A percentile compares a stretch with the other conserved stretches of the same genome.
These are phyloP conservation scores for Sonneratia caseolaris DNA, from an alignment of 345 rosid species.

Conservation along the genomic window DNA sequence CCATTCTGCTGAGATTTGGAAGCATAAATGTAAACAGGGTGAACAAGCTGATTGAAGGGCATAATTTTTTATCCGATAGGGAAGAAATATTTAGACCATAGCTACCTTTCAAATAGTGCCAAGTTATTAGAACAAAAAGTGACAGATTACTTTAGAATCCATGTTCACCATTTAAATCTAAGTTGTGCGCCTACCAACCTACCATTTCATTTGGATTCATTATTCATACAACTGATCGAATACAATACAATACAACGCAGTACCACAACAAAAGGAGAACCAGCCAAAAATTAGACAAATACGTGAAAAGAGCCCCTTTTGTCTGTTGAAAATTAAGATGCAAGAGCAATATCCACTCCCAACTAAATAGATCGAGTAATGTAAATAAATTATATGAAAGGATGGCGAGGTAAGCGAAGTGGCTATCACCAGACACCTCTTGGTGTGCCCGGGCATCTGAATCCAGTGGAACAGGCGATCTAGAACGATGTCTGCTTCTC, in stretches of 20 bases:
- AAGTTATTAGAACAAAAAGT: too few relatives aligned
- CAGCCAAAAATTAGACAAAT: too few relatives aligned
- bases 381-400: not conserved
- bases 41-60: not conserved
- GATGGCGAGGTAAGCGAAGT: slow-evolving; percentile 8
- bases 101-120: not conserved
- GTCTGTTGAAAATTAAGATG: not conserved
- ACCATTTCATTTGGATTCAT: too few relatives aligned
- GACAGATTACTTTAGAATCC: too few relatives aligned
- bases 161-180: too few relatives aligned
- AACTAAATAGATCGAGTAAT: not conserved
- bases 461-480: slow-evolving; percentile 30
- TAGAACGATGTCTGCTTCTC: slow-evolving; percentile 49
- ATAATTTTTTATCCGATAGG: too few relatives aligned
- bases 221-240: too few relatives aligned
- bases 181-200: too few relatives aligned
- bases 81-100: too few relatives aligned
- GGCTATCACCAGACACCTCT: slow-evolving; percentile 58
- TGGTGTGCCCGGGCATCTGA: slow-evolving; percentile 34
- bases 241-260: too few relatives aligned
- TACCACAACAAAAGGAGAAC: too few relatives aligned
- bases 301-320: not conserved
- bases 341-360: not conserved
- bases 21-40: not conserved
- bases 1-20: not conserved